Evolutionary conservation across 2,329 filamentous ascomycete species (phyloP).

Genomic region (Exophiala alcalophila): DNA sequence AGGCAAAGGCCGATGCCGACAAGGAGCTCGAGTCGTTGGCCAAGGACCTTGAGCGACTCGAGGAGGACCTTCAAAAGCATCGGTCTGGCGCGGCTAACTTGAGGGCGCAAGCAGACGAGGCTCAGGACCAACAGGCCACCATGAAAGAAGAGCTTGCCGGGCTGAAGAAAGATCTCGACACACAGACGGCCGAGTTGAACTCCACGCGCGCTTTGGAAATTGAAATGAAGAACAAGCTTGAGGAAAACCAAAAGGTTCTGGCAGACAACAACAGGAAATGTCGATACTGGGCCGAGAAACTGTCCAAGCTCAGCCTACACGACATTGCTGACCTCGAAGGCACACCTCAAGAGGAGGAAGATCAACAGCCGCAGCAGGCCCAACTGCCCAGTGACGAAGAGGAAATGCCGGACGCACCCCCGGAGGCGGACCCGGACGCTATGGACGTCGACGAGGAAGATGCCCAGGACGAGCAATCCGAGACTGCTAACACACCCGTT

Average conservation of each 20-base stretch:
- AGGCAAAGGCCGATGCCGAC: constrained; percentile 72
- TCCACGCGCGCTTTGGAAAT: constrained; percentile 87
- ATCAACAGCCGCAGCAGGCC: constrained; percentile 1
- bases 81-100: constrained; percentile 70
- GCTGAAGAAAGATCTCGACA: constrained; percentile 81
- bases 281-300: constrained; percentile 85
- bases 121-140: constrained; percentile 68
- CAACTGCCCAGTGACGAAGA: constrained; percentile 6
- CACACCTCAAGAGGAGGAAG: constrained; percentile 5
- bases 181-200: constrained; percentile 81
- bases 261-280: constrained; percentile 80
- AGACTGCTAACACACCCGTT: constrained; percentile 26
- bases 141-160: constrained; percentile 78
- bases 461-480: constrained; percentile 47
- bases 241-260: constrained; percentile 89
- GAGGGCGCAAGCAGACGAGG: constrained; percentile 72
- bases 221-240: constrained; percentile 97
- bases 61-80: constrained; percentile 75
- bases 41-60: constrained; percentile 71
- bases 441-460: constrained; percentile 45
- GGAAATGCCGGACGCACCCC: constrained; percentile 52
- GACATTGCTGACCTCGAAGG: constrained; percentile 66
- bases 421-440: constrained; percentile 65
- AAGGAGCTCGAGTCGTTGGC: constrained; percentile 72
- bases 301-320: constrained; percentile 77